Evolutionary conservation across 441 rosid genomes (phyloP), one percentile per base, ranked within the genome.

Genomic region (Daphne laureola): DNA sequence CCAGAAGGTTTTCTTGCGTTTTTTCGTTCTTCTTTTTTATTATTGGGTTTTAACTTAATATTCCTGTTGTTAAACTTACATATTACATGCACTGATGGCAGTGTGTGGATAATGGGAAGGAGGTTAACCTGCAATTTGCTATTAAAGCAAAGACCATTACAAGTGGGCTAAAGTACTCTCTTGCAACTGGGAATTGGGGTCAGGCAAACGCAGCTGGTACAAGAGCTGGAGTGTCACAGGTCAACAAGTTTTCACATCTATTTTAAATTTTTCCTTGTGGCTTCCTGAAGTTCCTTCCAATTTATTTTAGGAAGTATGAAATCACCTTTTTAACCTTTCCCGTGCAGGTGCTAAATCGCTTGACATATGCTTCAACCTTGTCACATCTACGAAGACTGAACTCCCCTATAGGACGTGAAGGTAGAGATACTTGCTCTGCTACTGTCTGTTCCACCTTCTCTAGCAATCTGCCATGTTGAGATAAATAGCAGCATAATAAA

Each of bases 141-240:
- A 90, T 93, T 51, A 93, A 90, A 74, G 97, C 97, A 44, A 90
- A 93, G 73, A 90, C 97, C 48, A 93, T 93, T 53, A 90, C 97
- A 52, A 85, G 95, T 69, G 97, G 96, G 52, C 83, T 90, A 55
- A 93, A 90, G 67, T 93, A 93, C 69, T 87, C 99, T 3, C 95
- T 93, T 66, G 99, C 99, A 58, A 93, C 97, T 55, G 99, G 99
- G 53, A 90, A 93, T 55, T 93, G 97, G 99, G 97, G 99, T 31
- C 96, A 93, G 70, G 95, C 99, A 66, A 93, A 93, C 72, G 97
- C 99, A 26, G 97, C 97, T 62, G 99, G 97, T 43, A 90, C 99
- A 66, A 85, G 99, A 70, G 99, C 99, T 59, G 99, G 99, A 79
- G 99, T 93, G 26, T 93, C 99, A 25, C 99, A 93, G 97, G 99